Evolutionary conservation across 2,329 filamentous ascomycete species (phyloP), one percentile per base, ranked within the genome.

Genomic region (Graphilbum fragrans): DNA sequence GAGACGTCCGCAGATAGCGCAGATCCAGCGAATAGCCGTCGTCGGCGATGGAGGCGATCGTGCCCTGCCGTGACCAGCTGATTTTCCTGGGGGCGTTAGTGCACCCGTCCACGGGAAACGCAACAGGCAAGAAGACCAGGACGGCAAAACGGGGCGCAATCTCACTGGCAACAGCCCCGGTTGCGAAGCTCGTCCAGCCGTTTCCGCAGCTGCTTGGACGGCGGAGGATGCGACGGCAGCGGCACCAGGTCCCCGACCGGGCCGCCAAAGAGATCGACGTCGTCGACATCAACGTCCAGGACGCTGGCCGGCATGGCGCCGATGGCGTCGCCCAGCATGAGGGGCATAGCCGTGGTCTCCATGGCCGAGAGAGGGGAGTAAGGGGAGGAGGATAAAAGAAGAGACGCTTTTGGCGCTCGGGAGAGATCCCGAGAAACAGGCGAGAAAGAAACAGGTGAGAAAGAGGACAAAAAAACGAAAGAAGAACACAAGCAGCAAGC

Each of bases 21-120:
- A 94, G 68, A 54, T 83, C 77, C 40, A 95, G 65, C 14, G 69
- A 70, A 37, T 72, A 71, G 22, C 84, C 82, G 59, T 88, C 82
- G 16, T 74, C 64, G 18, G 80, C 74, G 49, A 96, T 82, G 41
- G 80, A 82, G 22, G 88, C 88, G 50, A 96, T 85, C 45, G 81
- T 86, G 35, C 90, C 90, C 46, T 78, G 74, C 52, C 80, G 87
- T 11, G 90, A 94, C 88, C 90, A 96, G 23, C 83, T 79, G 41
- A 95, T 73, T 49, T 77, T 77, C 56, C 87, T 93, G 51, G 23
- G 32, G 19, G 42, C 51, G 46, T 50, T 43, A 23, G 23, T n/a
- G 2, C 21, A 21, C 21, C 25, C 17, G 16, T 22, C 12, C 17
- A 29, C 8, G 25, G 14, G 8, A 29, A 29, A 14, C 25, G 8